Evolutionary conservation across 352 stramenopile genomes (phyloP).

Genomic region (Pythium brassicae): DNA sequence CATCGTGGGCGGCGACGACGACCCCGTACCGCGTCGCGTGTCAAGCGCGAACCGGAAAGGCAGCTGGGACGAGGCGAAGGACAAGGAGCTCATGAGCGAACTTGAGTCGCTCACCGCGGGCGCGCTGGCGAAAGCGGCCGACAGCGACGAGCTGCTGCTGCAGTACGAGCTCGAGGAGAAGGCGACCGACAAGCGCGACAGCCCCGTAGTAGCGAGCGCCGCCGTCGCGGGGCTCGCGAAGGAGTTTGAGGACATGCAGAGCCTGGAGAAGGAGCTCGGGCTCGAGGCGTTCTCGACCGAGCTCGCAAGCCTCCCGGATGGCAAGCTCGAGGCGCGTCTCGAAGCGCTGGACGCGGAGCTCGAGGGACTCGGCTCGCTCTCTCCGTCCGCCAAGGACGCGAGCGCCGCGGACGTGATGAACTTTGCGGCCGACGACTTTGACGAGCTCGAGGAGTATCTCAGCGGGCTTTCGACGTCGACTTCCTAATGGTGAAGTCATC

Average conservation of each 20-base stretch:
- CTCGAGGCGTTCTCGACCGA: conserved; percentile 57
- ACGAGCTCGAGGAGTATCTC: conserved; percentile 86
- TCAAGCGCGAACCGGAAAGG: conserved; percentile 51
- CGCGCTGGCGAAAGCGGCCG: conserved; percentile 41
- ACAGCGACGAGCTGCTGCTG: conserved; percentile 21
- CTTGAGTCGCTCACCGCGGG: conserved; percentile 73
- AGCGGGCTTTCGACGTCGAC: conserved; percentile 63
- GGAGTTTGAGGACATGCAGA: conserved; percentile 82
- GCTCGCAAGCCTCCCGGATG: conserved; percentile 33
- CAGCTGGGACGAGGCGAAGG: conserved; percentile 83
- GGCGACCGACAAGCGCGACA: conserved; percentile 8
- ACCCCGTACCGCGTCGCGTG: conserved; percentile 21
- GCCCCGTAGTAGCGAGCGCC: conserved; percentile 20
- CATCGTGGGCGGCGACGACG: conserved; percentile 64
- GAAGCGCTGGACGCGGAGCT: conserved; percentile 74
- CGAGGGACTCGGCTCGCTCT: conserved; percentile 48
- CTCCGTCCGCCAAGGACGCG: conserved; percentile 37
- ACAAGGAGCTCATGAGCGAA: conserved; percentile 84
- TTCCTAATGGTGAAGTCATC: no score
- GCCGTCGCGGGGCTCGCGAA: conserved; percentile 45
- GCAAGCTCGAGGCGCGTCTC: conserved; percentile 55
- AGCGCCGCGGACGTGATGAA: no score
- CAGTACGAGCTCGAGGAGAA: conserved; percentile 43
- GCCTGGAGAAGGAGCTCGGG: conserved; percentile 79
- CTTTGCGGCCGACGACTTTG: conserved; percentile 84